Evolutionary conservation across 2,329 filamentous ascomycete species (phyloP), one percentile per base, ranked within the genome.

Genomic region (Pseudocercospora macadamiae): DNA sequence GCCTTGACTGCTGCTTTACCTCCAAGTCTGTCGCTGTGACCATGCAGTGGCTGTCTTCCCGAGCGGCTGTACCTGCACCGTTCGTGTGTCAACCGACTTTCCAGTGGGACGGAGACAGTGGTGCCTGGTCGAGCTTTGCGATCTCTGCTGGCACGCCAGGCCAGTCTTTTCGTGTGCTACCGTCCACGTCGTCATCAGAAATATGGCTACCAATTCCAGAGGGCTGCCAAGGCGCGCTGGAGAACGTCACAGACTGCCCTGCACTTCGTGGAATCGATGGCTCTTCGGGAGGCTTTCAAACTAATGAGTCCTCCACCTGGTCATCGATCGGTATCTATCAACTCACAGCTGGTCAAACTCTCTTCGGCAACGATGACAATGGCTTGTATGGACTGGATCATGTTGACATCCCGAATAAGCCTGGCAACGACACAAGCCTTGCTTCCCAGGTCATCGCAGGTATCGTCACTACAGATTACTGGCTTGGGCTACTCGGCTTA

Each of bases 241-340:
- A 51, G 26, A 51, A 67, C 34, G 54, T 63, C 14, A 54, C 36
- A 14, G 54, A 67, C 39, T 60, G 57, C 18, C 52, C 44, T 3
- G 45, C 28, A 16, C 19, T 52, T 23, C 45, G 57, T 44, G 57
- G 57, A 28, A 26, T 52, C 49, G 30, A 65, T n/a, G 49, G 36
- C 21, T 49, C 62, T 26, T 63, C 64, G 36, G 62, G 57, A 7
- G 71, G 70, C 12, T 71, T 71, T 21, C 18, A 62, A 12, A 66
- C 64, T 12, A 73, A 74, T 53, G 60, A 66, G 14, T 75, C 71
- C 21, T 65, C 59, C 9, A 47, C 39, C 6, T 59, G 57, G 57
- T 18, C 51, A 10, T 42, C 32, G 30, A 51, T 59, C 9, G 56
- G 56, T 2, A 48, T 59, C 18, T 59, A 59, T 26, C 42, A 28